These are phyloP conservation scores for Mrakia frigida DNA, from an alignment of 768 basidiomycete genomes.

Conservation along the genomic window DNA sequence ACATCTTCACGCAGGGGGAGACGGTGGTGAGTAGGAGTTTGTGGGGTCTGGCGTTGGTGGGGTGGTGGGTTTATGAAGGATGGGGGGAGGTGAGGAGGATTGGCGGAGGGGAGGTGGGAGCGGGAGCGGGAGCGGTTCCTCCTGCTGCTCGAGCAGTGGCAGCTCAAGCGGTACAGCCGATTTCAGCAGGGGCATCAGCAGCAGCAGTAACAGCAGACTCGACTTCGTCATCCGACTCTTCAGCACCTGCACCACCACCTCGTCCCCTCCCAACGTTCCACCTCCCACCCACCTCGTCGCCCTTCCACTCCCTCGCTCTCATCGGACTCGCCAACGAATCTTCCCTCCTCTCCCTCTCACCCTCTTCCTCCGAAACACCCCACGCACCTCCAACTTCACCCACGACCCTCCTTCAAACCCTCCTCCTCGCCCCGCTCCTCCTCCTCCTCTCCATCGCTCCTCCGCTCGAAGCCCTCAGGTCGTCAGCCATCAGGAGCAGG, in stretches of 20 bases:
- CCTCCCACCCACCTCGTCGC: constrained; percentile 3
- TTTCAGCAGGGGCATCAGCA: neutral
- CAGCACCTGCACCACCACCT: neutral
- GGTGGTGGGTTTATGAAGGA: constrained; percentile 26
- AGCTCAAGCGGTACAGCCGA: neutral
- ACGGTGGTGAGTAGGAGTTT: neutral
- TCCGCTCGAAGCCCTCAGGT: constrained; percentile 10
- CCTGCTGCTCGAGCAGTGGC: neutral
- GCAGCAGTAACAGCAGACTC: neutral
- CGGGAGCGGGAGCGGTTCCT: too few species aligned
- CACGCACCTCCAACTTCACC: neutral
- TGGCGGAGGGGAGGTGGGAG: neutral
- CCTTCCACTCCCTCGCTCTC: constrained; percentile 9
- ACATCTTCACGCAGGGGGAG: constrained; percentile 25
- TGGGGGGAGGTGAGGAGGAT: neutral
- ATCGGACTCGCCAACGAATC: constrained; percentile 1
- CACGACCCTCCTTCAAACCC: neutral
- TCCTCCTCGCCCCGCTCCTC: constrained; percentile 12
- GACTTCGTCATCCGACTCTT: neutral
- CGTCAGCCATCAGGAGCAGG: neutral
- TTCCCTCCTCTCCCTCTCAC: neutral
- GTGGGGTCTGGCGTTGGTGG: constrained; percentile 16
- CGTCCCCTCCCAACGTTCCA: constrained; percentile 17
- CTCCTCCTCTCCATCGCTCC: constrained; percentile 21
- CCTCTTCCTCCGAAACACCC: neutral